Percentiles rank a stretch among this genome's conserved stretches.
Conservation (phyloP, 345 rosid species). For the Citrus hindsii region DNA sequence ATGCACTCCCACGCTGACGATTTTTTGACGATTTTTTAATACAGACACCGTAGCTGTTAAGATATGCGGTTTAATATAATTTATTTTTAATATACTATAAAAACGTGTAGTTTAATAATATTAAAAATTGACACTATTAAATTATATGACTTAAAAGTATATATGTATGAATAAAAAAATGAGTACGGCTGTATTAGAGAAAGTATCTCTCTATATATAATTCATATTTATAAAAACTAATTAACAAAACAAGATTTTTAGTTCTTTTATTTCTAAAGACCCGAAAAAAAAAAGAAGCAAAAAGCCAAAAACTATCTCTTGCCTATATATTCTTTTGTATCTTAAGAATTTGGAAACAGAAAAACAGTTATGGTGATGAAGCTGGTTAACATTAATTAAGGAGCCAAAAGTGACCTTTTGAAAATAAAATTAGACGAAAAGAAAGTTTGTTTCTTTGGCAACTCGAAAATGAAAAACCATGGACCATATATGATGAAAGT, state of each 20-base stretch:
- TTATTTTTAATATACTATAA: too few species aligned
- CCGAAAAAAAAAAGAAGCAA: too few species aligned
- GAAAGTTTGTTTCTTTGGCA: neutral
- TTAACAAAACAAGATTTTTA: neutral
- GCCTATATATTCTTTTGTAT: neutral
- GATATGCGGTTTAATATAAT: accelerated
- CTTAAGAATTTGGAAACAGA: neutral
- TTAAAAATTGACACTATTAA: too few species aligned
- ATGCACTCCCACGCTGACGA: accelerated
- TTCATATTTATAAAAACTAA: neutral
- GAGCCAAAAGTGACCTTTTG: neutral
- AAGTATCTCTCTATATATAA: too few species aligned
- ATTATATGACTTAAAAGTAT: accelerated
- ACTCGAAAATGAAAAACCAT: neutral
- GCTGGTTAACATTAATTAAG: neutral
- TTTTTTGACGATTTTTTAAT: too few species aligned
- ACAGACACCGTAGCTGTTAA: accelerated
- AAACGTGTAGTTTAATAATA: too few species aligned
- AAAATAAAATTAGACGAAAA: too few species aligned
- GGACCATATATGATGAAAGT: neutral
- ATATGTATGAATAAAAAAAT: too few species aligned
- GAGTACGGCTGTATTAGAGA: accelerated
- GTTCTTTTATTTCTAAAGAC: neutral
- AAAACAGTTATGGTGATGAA: neutral
- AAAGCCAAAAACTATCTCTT: too few species aligned